phyloP scores from a whole-genome alignment of 148 eudicot species.

The Beta vulgaris region DNA sequence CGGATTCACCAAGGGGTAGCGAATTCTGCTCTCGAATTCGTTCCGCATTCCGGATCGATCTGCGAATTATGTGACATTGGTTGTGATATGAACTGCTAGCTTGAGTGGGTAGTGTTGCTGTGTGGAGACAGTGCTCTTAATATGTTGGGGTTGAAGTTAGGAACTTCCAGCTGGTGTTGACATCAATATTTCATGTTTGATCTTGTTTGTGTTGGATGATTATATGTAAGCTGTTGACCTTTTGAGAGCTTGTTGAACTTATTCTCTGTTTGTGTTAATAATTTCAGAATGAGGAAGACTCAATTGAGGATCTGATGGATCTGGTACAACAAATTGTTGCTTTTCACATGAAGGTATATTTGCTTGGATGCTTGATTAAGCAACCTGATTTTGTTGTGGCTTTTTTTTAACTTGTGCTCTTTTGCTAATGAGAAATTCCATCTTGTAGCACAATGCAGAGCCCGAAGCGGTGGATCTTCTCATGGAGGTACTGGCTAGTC shows the following conservation, averaged over 20 bases:
- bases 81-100: not conserved
- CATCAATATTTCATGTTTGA: not conserved
- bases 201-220: not conserved
- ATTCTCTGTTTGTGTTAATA: not conserved
- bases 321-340: slow-evolving; percentile 81
- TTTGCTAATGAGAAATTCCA: slow-evolving; percentile 4
- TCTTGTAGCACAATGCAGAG: slow-evolving; percentile 95
- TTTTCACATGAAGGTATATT: slow-evolving; percentile 85
- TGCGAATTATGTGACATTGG: no score
- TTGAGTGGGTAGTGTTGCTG: not conserved
- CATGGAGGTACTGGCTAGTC: slow-evolving; percentile 72
- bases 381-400: not conserved
- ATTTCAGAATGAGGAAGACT: slow-evolving; percentile 61
- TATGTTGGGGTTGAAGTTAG: not conserved
- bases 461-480: slow-evolving; percentile 96
- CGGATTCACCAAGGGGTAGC: no score
- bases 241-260: not conserved
- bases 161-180: not conserved
- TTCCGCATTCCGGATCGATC: no score
- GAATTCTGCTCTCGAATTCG: no score
- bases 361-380: not conserved
- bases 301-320: slow-evolving; percentile 67
- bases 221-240: not conserved
- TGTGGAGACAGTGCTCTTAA: not conserved
- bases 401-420: not conserved